Conservation (phyloP, 768 basidiomycete species). For the Mrakia blollopis region DNA sequence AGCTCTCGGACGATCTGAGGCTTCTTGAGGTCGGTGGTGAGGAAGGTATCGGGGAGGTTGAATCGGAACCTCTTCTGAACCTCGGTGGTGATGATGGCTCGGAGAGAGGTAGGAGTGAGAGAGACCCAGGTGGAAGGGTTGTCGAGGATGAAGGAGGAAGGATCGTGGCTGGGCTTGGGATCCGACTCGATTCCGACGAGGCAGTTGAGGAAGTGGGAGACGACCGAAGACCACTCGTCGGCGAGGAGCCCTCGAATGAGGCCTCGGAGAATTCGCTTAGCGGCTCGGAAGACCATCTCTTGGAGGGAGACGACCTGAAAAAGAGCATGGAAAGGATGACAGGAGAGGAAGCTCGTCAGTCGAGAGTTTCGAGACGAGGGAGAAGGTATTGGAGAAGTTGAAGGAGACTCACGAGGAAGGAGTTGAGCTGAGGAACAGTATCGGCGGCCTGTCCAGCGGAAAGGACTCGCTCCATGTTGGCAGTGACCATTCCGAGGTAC, state of each 20-base stretch:
- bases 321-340: too few relatives aligned
- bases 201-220: slow-evolving; percentile 51
- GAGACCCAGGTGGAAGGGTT: slow-evolving; percentile 40
- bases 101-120: slow-evolving; percentile 45
- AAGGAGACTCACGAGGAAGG: slow-evolving; percentile 32
- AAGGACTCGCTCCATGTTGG: slow-evolving; percentile 41
- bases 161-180: slow-evolving; percentile 42
- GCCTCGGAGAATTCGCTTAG: slow-evolving; percentile 47
- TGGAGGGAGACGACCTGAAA: slow-evolving; percentile 40
- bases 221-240: slow-evolving; percentile 40
- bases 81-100: slow-evolving; percentile 40
- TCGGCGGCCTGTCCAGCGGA: slow-evolving; percentile 37
- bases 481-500: slow-evolving; percentile 47
- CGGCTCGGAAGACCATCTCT: slow-evolving; percentile 49
- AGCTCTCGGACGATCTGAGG: slow-evolving; percentile 47
- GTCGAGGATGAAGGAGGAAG: slow-evolving; percentile 38
- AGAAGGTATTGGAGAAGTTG: background rate
- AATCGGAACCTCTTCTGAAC: slow-evolving; percentile 46
- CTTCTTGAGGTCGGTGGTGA: slow-evolving; percentile 41
- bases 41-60: slow-evolving; percentile 39
- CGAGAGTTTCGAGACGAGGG: background rate
- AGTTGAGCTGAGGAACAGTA: slow-evolving; percentile 37
- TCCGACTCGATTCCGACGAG: slow-evolving; percentile 45
- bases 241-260: slow-evolving; percentile 40
- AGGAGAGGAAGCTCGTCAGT: background rate